phyloP scores from a whole-genome alignment of 2,329 filamentous ascomycete genomes.

The Herpomyces periplanetae region DNA sequence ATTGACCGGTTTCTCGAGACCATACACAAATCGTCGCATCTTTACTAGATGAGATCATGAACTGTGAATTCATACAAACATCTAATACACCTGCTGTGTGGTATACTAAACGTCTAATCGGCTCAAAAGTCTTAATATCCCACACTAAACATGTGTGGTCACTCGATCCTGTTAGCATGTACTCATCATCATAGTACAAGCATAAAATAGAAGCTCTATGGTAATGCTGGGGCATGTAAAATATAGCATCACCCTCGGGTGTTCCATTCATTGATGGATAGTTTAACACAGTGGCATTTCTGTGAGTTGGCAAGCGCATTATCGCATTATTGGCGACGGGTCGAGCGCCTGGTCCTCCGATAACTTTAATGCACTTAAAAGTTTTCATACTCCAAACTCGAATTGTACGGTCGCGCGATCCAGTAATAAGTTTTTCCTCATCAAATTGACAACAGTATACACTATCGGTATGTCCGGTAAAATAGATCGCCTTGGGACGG shows the following conservation, averaged over 20 bases:
- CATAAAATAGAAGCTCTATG: conserved; percentile 81
- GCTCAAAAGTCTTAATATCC: conserved; percentile 40
- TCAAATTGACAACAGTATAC: conserved; percentile 97
- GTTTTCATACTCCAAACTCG: conserved; percentile 83
- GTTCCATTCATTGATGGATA: conserved; percentile 11
- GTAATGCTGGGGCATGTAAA: conserved; percentile 14
- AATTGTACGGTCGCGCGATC: conserved; percentile 75
- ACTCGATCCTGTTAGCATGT: conserved; percentile 76
- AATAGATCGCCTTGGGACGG: conserved; percentile 40
- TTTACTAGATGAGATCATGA: conserved; percentile 91
- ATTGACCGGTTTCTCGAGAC: conserved; percentile 36
- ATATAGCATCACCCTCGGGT: conserved; percentile 10
- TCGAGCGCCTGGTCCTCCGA: conserved; percentile 28
- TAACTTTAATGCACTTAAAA: conserved; percentile 43
- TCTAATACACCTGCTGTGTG: conserved; percentile 72
- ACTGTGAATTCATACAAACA: conserved; percentile 55
- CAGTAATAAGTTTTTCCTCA: conserved; percentile 87
- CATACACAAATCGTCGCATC: conserved; percentile 76
- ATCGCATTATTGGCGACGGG: conserved; percentile 12
- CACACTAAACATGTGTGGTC: conserved; percentile 73
- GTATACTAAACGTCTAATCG: conserved; percentile 31
- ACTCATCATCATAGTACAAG: conserved; percentile 64
- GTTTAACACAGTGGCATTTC: conserved; percentile 6
- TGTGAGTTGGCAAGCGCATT: too few relatives aligned
- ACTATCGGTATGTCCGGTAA: conserved; percentile 72